phyloP scores from a whole-genome alignment of 257 asterid species.

The Primulina eburnea region DNA sequence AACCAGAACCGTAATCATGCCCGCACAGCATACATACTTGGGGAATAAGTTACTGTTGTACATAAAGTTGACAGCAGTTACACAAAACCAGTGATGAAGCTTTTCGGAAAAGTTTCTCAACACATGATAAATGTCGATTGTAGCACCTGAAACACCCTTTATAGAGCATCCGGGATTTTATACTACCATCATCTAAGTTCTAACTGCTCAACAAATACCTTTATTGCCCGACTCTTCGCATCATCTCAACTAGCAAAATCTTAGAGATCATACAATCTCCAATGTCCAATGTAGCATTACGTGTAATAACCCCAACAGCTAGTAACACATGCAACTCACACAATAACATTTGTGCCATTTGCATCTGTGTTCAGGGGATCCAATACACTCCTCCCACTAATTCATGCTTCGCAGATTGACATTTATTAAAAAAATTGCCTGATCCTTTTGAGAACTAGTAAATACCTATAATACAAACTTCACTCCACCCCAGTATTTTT shows the following conservation, averaged over 20 bases:
- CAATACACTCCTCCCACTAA: neutral
- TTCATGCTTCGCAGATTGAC: neutral
- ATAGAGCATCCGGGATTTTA: neutral
- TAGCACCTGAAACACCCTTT: neutral
- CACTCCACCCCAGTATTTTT: conserved; percentile 1
- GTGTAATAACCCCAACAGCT: neutral
- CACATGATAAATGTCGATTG: neutral
- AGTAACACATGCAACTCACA: neutral
- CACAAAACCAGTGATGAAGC: neutral
- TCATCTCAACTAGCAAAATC: neutral
- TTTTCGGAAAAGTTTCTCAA: neutral
- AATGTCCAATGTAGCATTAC: neutral
- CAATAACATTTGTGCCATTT: neutral
- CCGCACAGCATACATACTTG: neutral
- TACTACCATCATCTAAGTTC: neutral
- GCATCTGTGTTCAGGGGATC: neutral
- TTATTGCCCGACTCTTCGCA: neutral
- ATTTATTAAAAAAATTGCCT: neutral
- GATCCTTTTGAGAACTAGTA: neutral
- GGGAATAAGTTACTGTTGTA: neutral
- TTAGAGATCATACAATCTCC: neutral
- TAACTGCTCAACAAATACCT: neutral
- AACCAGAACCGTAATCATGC: neutral
- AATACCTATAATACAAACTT: neutral
- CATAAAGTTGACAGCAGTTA: neutral